Conservation (phyloP, 225 moss, liverwort and hornwort genomes). For the Polytrichum commune region DNA sequence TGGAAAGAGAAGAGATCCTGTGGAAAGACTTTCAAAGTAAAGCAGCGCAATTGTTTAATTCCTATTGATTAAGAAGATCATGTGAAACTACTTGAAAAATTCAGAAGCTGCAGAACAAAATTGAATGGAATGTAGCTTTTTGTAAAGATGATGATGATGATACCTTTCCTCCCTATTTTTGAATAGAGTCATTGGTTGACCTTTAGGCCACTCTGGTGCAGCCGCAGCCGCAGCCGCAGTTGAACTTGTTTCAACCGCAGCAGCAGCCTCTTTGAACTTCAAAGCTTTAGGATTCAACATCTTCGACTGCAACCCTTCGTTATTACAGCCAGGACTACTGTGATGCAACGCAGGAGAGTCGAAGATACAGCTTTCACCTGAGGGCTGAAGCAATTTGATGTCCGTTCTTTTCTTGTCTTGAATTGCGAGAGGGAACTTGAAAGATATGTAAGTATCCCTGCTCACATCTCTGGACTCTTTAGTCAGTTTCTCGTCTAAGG, state of each 20-base stretch:
- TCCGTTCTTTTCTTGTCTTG: conserved; percentile 22
- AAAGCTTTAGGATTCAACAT: conserved; percentile 16
- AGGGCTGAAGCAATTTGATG: conserved; percentile 20
- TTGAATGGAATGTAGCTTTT: not conserved
- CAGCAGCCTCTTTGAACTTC: conserved; percentile 8
- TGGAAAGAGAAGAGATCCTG: not conserved
- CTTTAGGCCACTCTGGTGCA: not conserved
- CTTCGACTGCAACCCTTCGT: conserved; percentile 9
- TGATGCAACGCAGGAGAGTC: conserved; percentile 15
- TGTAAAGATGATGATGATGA: not conserved
- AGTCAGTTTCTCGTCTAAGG: conserved; percentile 17
- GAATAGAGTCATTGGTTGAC: conserved; percentile 11
- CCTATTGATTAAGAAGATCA: no score
- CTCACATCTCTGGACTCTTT: conserved; percentile 24
- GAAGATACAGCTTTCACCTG: conserved; percentile 36
- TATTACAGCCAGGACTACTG: not conserved
- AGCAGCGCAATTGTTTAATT: no score
- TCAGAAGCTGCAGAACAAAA: no score
- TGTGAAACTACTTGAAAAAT: no score
- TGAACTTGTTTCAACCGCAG: conserved; percentile 10
- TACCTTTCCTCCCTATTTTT: conserved; percentile 46
- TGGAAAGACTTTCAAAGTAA: no score
- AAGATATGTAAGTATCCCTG: conserved; percentile 20
- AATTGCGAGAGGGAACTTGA: conserved; percentile 18
- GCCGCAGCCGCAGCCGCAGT: not conserved